phyloP scores from a whole-genome alignment of 345 rosid species.

The Populus simonii region DNA sequence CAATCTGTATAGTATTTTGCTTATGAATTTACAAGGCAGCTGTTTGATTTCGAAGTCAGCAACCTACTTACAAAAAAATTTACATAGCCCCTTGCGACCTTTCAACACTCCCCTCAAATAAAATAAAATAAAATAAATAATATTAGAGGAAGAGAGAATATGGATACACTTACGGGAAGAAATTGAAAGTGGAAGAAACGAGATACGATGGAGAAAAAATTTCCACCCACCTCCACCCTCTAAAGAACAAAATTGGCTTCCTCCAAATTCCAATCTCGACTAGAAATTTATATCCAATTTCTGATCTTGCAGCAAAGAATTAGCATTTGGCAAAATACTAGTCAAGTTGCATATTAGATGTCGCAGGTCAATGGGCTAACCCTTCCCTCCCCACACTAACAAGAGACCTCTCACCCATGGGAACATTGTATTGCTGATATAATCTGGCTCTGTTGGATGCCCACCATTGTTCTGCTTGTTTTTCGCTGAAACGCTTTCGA shows the following conservation, averaged over 20 bases:
- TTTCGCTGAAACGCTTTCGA: slow-evolving; percentile 23
- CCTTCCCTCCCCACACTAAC: slow-evolving; percentile 26
- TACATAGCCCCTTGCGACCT: slow-evolving; percentile 25
- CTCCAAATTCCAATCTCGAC: slow-evolving; percentile 9
- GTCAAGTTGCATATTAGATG: not conserved
- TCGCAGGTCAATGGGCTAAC: slow-evolving; percentile 30
- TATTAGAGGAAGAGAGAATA: slow-evolving; percentile 1
- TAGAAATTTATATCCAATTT: slow-evolving; percentile 10
- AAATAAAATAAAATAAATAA: not conserved
- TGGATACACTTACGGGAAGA: slow-evolving; percentile 2
- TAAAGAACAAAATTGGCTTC: not conserved
- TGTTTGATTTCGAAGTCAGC: slow-evolving; percentile 24
- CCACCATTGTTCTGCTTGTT: slow-evolving; percentile 38
- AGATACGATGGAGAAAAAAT: slow-evolving; percentile 6
- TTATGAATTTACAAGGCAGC: slow-evolving; percentile 34
- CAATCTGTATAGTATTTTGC: slow-evolving; percentile 7
- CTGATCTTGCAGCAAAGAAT: not conserved
- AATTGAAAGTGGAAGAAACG: slow-evolving; percentile 1
- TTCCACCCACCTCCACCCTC: slow-evolving; percentile 8
- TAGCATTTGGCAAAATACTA: not conserved
- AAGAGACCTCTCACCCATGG: slow-evolving; percentile 15
- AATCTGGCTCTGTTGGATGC: slow-evolving; percentile 23
- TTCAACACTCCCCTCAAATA: slow-evolving; percentile 11
- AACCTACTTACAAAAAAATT: slow-evolving; percentile 36
- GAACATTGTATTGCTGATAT: slow-evolving; percentile 23